Evolutionary conservation across 306 rosid genomes (phyloP).

Genomic region (Prunus fruticosa): DNA sequence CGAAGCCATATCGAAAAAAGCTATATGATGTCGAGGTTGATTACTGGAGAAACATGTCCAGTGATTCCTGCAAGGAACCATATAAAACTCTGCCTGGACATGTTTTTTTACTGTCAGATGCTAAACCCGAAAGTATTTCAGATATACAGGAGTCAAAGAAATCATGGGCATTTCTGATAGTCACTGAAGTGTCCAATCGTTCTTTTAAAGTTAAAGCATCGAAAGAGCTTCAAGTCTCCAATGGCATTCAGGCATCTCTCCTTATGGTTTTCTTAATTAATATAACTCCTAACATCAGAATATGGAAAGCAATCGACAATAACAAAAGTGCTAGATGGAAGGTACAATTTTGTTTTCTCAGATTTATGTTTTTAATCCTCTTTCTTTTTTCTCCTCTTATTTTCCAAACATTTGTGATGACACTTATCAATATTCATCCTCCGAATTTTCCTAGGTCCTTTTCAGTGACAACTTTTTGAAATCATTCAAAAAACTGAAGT

Average conservation of each 20-base stretch:
- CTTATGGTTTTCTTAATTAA: constrained; percentile 47
- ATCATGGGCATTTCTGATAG: constrained; percentile 41
- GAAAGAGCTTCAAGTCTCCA: constrained; percentile 23
- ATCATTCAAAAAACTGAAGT: constrained; percentile 53
- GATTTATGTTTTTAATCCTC: background rate
- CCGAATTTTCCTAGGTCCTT: constrained; percentile 36
- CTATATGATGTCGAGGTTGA: constrained; percentile 30
- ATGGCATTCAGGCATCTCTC: constrained; percentile 22
- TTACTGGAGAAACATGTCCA: constrained; percentile 37
- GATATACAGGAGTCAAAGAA: constrained; percentile 44
- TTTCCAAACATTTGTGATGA: background rate
- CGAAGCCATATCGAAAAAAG: background rate
- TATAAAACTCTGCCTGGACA: constrained; percentile 56
- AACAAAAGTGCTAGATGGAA: constrained; percentile 45
- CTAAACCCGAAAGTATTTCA: constrained; percentile 34
- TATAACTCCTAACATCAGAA: constrained; percentile 41
- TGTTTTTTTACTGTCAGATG: constrained; percentile 51
- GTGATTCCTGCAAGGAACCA: constrained; percentile 36
- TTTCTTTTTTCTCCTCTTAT: constrained; percentile 17
- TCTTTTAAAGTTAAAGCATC: constrained; percentile 38
- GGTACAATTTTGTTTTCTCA: constrained; percentile 34
- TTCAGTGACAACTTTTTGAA: constrained; percentile 67
- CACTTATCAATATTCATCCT: too few relatives aligned
- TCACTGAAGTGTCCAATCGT: constrained; percentile 19
- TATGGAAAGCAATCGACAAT: constrained; percentile 61